Percentiles rank a stretch among this genome's conserved stretches.
These are phyloP conservation scores for Fusarium miscanthi DNA, from an alignment of 2,329 filamentous ascomycete species.

Conservation along the genomic window DNA sequence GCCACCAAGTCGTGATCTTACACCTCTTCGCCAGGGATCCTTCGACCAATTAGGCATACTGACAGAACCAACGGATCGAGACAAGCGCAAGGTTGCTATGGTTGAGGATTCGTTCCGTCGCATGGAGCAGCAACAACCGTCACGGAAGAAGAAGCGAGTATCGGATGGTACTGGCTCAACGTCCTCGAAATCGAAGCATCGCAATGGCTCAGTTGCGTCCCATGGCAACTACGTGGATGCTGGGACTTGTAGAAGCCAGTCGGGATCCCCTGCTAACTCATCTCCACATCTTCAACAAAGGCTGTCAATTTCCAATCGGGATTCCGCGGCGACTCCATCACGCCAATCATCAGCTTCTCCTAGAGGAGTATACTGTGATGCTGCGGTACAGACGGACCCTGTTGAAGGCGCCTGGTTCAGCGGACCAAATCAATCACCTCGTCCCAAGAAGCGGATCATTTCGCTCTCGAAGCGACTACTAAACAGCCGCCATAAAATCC, in stretches of 20 bases:
- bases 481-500: slow-evolving; percentile 59
- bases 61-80: slow-evolving; percentile 72
- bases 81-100: slow-evolving; percentile 75
- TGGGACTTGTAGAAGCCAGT: slow-evolving; percentile 64
- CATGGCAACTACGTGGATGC: slow-evolving; percentile 62
- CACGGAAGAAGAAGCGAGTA: slow-evolving; percentile 70
- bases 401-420: slow-evolving; percentile 66
- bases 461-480: slow-evolving; percentile 65
- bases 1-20: slow-evolving; percentile 73
- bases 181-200: slow-evolving; percentile 54
- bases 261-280: slow-evolving; percentile 60
- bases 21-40: slow-evolving; percentile 69
- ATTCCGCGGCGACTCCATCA: slow-evolving; percentile 46
- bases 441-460: slow-evolving; percentile 61
- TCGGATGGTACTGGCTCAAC: slow-evolving; percentile 61
- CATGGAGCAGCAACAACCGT: slow-evolving; percentile 68
- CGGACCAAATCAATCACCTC: slow-evolving; percentile 49
- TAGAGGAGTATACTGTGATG: slow-evolving; percentile 61
- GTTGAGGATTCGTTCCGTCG: slow-evolving; percentile 72
- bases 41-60: slow-evolving; percentile 69
- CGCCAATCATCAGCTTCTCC: slow-evolving; percentile 54
- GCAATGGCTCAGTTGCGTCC: slow-evolving; percentile 52
- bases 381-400: slow-evolving; percentile 65
- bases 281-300: slow-evolving; percentile 53
- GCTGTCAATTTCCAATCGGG: slow-evolving; percentile 43